Evolutionary conservation across 192 early-diverging fungal genomes (phyloP).

Genomic region (Gonapodya prolifera): DNA sequence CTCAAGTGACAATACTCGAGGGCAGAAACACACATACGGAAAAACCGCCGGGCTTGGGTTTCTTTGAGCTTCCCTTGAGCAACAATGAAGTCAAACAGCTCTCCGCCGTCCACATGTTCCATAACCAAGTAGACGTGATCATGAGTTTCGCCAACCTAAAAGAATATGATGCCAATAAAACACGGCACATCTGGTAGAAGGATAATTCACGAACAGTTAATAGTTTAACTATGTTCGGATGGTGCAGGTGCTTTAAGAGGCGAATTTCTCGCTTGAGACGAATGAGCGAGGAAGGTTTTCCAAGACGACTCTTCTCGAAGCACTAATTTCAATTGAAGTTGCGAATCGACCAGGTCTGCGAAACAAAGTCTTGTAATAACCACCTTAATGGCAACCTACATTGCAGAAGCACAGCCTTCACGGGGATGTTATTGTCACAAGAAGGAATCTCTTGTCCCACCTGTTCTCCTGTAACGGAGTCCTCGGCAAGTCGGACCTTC

Average conservation of each 20-base stretch:
- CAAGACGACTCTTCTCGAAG: neutral
- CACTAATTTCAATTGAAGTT: too few relatives aligned
- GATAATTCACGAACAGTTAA: neutral
- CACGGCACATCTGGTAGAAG: neutral
- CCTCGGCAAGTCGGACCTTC: neutral
- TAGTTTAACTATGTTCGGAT: slow-evolving; percentile 41
- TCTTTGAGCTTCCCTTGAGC: slow-evolving; percentile 26
- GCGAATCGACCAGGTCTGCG: too few relatives aligned
- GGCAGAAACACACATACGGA: slow-evolving; percentile 36
- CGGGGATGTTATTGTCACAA: neutral
- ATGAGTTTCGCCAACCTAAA: slow-evolving; percentile 30
- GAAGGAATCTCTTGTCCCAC: too few relatives aligned
- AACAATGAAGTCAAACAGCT: slow-evolving; percentile 44
- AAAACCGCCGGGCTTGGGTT: slow-evolving; percentile 29
- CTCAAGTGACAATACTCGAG: slow-evolving; percentile 38
- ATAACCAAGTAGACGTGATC: slow-evolving; percentile 44
- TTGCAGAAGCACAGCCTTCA: neutral
- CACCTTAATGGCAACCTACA: neutral
- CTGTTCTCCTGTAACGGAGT: neutral
- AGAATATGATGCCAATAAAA: neutral
- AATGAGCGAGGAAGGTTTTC: neutral
- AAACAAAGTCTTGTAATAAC: too few relatives aligned
- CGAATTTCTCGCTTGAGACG: slow-evolving; percentile 22
- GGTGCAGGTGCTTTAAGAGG: slow-evolving; percentile 28
- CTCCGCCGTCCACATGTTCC: slow-evolving; percentile 42